Percentiles rank a stretch among this genome's conserved stretches.
These are phyloP conservation scores for Somion occarium DNA, from an alignment of 1,284 basidiomycete species.

Conservation along the genomic window DNA sequence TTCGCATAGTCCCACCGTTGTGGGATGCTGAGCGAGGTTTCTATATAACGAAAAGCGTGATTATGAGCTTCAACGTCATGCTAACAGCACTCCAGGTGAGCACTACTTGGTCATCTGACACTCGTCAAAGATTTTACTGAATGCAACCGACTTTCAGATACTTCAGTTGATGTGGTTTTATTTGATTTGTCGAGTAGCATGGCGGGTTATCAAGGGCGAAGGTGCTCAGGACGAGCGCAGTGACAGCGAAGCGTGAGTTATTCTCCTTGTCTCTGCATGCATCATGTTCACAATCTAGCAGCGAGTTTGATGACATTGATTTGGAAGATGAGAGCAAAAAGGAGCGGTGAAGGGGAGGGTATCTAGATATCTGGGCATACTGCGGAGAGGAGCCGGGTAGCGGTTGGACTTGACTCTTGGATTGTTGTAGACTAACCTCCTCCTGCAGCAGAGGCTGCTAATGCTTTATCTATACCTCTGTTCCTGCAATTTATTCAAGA, in stretches of 20 bases:
- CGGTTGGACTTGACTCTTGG: no score
- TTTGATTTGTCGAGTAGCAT: constrained; percentile 81
- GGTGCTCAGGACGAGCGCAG: constrained; percentile 84
- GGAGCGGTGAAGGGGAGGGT: constrained; percentile 11
- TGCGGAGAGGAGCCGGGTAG: no score
- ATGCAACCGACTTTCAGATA: constrained; percentile 36
- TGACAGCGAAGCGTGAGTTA: constrained; percentile 71
- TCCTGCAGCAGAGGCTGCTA: background rate
- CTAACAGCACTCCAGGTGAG: constrained; percentile 62
- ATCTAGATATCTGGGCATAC: background rate
- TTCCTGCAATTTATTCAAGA: background rate
- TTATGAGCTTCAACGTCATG: constrained; percentile 48
- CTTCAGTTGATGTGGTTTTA: constrained; percentile 84
- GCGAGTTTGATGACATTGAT: constrained; percentile 5
- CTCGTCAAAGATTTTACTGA: background rate
- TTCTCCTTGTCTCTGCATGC: background rate
- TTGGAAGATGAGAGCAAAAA: constrained; percentile 16
- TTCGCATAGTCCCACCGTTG: constrained; percentile 41
- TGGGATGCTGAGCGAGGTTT: constrained; percentile 60
- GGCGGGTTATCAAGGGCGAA: constrained; percentile 70
- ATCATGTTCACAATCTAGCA: background rate
- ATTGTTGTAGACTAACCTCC: background rate
- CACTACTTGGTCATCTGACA: constrained; percentile 6
- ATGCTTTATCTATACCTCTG: constrained; percentile 1
- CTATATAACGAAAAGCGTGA: constrained; percentile 48